phyloP scores from a whole-genome alignment of 106 monocot genomes.

The Xerophyta viscosa region DNA sequence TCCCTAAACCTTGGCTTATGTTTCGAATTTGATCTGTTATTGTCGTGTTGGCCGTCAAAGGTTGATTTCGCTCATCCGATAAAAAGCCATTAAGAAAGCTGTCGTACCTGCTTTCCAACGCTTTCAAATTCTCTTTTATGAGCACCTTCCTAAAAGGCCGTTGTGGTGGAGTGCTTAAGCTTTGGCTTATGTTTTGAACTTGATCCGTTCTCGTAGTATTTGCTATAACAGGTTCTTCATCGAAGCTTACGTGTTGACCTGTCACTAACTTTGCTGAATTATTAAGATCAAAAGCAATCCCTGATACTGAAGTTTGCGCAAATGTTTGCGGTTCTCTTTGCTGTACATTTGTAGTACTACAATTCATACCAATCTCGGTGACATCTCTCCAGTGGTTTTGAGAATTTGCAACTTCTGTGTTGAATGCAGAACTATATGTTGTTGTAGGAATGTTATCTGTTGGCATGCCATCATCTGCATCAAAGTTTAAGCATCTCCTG shows the following conservation, averaged over 20 bases:
- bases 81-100: too few species aligned
- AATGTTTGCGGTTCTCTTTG: conserved; percentile 2
- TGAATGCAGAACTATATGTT: too few species aligned
- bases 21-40: not conserved
- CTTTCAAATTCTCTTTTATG: too few species aligned
- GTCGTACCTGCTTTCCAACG: too few species aligned
- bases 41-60: not conserved
- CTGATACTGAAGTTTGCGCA: conserved; percentile 3
- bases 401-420: not conserved
- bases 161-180: too few species aligned
- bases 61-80: too few species aligned
- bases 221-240: too few species aligned
- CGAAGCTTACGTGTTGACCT: conserved; percentile 5
- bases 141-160: too few species aligned
- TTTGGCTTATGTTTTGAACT: too few species aligned
- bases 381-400: not conserved
- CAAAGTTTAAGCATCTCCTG: conserved; percentile 51
- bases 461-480: conserved; percentile 15
- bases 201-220: too few species aligned
- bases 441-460: not conserved
- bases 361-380: not conserved
- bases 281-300: conserved; percentile 16
- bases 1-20: not conserved
- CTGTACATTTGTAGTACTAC: conserved; percentile 1
- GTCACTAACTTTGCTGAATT: conserved; percentile 8